Evolutionary conservation across 2,329 filamentous ascomycete genomes (phyloP).

Genomic region (Sporothrix luriei): DNA sequence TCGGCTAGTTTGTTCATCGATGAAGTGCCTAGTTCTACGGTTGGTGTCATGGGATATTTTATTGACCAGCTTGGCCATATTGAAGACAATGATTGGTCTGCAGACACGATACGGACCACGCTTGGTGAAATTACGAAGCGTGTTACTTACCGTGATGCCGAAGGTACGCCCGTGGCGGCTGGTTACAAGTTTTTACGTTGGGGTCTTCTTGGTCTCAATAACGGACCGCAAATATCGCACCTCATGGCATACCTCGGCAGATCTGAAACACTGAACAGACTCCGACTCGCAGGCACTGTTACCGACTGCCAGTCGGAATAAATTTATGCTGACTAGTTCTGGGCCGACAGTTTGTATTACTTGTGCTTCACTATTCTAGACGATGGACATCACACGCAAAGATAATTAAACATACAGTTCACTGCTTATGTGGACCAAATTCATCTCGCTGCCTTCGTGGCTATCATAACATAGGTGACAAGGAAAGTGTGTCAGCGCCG

Average conservation of each 20-base stretch:
- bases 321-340: neutral
- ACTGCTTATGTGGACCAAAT: neutral
- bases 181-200: conserved; percentile 41
- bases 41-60: conserved; percentile 30
- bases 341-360: neutral
- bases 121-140: conserved; percentile 29
- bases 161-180: conserved; percentile 15
- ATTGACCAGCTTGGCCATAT: conserved; percentile 29
- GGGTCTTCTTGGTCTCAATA: conserved; percentile 39
- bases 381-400: neutral
- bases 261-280: conserved; percentile 39
- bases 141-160: conserved; percentile 7
- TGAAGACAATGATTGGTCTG: conserved; percentile 31
- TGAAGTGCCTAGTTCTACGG: neutral
- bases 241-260: conserved; percentile 41
- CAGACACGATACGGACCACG: conserved; percentile 18
- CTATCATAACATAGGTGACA: neutral
- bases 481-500: neutral
- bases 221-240: conserved; percentile 38
- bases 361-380: no score
- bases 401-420: neutral
- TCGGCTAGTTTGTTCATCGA: conserved; percentile 22
- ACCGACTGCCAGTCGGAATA: neutral
- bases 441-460: neutral
- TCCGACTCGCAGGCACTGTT: conserved; percentile 34